Base-by-base conservation (phyloP, 2,329 filamentous ascomycete species). In the Alternaria conjuncta region DNA sequence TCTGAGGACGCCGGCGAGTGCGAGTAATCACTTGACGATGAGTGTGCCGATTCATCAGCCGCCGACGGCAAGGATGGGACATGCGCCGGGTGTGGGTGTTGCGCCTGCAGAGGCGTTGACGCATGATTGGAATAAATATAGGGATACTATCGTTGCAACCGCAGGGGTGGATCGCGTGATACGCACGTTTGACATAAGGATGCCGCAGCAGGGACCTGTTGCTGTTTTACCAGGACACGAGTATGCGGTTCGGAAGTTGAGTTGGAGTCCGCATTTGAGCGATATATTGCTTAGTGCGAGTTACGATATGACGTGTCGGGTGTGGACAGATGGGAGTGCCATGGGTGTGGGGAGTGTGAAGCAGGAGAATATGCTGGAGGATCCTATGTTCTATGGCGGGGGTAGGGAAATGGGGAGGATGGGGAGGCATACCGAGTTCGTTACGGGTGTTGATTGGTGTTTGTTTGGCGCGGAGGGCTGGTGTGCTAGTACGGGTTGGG, bases 81-180 rank as follows among this genome's bases (percentile, higher is more conserved):
- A 79, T 9, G 75, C 79, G 6, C 77, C 80, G 1, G 71, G 79
- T 1, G 78, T 79, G 9, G 78, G 79, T 2, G 78, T 85, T 9
- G 84, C 88, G n/a, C 93, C 94, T 0, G 86, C 89, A 10, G 96
- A 99, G 83, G 89, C 93, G 41, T 86, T 99, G 30, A 97, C 94
- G 0, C 96, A 98, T 81, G 96, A 99, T 80, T 99, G 96, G 96
- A 99, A 99, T 83, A 99, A 99, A 81, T 99, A 99, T 82, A 88
- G 92, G 43, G 89, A 94, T 69, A 91, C 89, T 0, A 85, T 97
- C 25, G 84, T 99, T 58, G 96, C 96, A 0, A 93, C 93, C 0
- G 96, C 89, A 1, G 95, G 96, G 58, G 96, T 98, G 4, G 96
- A 99, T 79, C 88, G 92, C 57, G 83, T 91, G 18, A 90, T 99